A percentile compares a stretch with the other conserved stretches of the same genome.
phyloP scores from a whole-genome alignment of 768 basidiomycete genomes.

The Suillus placidus region DNA sequence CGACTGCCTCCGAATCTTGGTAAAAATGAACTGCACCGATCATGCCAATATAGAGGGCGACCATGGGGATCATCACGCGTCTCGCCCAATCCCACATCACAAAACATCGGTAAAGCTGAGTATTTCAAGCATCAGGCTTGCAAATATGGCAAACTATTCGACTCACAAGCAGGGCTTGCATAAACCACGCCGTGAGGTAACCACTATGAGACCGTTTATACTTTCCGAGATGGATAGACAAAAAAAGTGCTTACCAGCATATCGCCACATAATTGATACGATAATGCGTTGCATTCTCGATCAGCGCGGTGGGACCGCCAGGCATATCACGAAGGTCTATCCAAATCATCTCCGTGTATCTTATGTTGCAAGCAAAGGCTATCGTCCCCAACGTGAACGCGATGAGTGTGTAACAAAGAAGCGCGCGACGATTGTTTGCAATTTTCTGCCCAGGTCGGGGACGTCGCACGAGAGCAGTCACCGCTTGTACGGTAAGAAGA shows the following conservation, averaged over 20 bases:
- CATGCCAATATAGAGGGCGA: not conserved
- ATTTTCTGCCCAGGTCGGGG: not conserved
- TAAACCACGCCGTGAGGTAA: not conserved
- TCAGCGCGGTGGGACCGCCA: not conserved
- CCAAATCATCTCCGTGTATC: constrained; percentile 3
- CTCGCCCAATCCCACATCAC: not conserved
- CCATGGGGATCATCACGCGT: not conserved
- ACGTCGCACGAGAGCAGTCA: not conserved
- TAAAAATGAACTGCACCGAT: not conserved
- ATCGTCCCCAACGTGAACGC: not conserved
- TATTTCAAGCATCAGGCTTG: not conserved
- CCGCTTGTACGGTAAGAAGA: not conserved
- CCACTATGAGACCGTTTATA: not conserved
- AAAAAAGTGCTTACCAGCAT: not conserved
- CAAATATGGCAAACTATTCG: not conserved
- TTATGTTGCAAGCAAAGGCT: not conserved
- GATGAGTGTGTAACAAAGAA: not conserved
- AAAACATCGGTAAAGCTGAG: constrained; percentile 1
- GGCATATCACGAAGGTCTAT: not conserved
- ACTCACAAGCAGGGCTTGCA: not conserved
- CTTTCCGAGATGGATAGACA: not conserved
- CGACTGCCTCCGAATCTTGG: no score
- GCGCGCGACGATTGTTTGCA: not conserved
- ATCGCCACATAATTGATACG: not conserved
- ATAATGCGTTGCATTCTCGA: not conserved